Percentiles rank a stretch among this genome's conserved stretches.
phyloP scores from a whole-genome alignment of 257 asterid genomes.

The Solanum pimpinellifolium region DNA sequence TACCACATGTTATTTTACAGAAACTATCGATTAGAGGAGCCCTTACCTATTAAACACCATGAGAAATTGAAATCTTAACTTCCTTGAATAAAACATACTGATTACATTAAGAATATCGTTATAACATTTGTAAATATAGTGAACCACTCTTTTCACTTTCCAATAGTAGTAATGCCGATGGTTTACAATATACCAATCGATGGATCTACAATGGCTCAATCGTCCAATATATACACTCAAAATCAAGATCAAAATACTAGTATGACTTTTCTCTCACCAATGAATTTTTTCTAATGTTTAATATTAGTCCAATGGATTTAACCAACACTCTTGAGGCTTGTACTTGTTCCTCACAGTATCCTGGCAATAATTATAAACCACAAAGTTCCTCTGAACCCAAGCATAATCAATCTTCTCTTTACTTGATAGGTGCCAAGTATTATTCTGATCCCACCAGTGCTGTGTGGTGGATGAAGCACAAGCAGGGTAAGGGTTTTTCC shows the following conservation, averaged over 20 bases:
- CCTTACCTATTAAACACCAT: background rate
- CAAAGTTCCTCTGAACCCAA: constrained; percentile 91
- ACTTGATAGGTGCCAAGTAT: constrained; percentile 63
- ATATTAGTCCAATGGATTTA: constrained; percentile 50
- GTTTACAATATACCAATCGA: background rate
- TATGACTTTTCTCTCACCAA: background rate
- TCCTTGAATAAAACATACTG: background rate
- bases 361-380: constrained; percentile 73
- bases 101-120: background rate
- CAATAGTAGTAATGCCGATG: background rate
- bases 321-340: constrained; percentile 80
- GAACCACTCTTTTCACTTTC: background rate
- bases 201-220: background rate
- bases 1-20: background rate
- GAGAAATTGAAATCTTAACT: background rate
- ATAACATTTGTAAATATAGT: background rate
- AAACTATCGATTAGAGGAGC: background rate
- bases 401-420: constrained; percentile 58
- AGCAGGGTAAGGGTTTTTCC: constrained; percentile 83
- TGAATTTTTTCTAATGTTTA: background rate
- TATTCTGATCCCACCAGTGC: constrained; percentile 90
- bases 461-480: constrained; percentile 75
- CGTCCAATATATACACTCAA: background rate
- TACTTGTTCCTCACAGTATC: constrained; percentile 43
- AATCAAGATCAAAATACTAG: background rate